Evolutionary conservation across 2,329 filamentous ascomycete genomes (phyloP), one percentile per base, ranked within the genome.

Genomic region (Dendryphion nanum): DNA sequence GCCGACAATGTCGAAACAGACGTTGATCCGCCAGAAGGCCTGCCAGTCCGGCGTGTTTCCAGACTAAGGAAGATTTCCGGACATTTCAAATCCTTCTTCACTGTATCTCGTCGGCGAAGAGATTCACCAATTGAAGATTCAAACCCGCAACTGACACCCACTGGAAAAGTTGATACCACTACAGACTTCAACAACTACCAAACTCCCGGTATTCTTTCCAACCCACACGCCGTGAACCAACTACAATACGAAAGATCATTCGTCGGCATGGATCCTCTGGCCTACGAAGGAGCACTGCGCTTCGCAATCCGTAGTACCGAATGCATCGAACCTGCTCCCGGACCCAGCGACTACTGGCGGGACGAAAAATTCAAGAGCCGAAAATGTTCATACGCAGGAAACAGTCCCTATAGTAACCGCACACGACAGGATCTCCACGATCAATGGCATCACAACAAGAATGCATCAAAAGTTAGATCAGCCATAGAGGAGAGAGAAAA

Each of bases 71-170:
- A 26, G 7, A 35, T 13, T 6, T 14, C 14, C 5, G 19, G 34
- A 16, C 34, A 18, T 17, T 29, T 6, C 13, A 36, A 36, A 23
- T 13, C 19, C 16, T 15, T 36, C 10, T 17, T 13, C 17, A 29
- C 21, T 10, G 24, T 36, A 12, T n/a, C 23, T 18, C 34, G 34
- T 26, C 28, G 28, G 7, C 34, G 34, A 6, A 36, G 30, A 13
- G 34, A 19, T n/a, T 36, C 34, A n/a, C 24, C 33, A 26, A 6
- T 24, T 5, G 13, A n/a, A 6, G 33, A 35, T 16, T 17, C 14
- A 3, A 16, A 8, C 5, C 12, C 32, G 15, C 33, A n/a, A n/a
- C n/a, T n/a, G n/a, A n/a, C n/a, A n/a, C n/a, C n/a, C n/a, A n/a
- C n/a, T n/a, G n/a, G n/a, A n/a, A n/a, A n/a, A n/a, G n/a, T n/a